phyloP scores from a whole-genome alignment of 176 grass and related monocot species.

The Aegilops sharonensis region DNA sequence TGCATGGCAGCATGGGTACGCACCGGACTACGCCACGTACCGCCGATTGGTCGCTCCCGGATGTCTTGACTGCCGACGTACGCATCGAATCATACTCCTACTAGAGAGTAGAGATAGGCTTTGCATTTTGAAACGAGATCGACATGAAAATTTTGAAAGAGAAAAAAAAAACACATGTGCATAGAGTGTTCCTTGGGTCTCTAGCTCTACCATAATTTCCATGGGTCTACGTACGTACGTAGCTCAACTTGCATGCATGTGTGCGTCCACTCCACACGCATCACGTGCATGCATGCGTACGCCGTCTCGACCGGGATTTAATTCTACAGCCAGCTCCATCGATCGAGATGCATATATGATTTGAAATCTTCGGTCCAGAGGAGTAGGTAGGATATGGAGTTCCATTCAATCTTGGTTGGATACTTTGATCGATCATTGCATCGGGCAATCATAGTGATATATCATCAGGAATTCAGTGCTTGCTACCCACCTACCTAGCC shows the following conservation, averaged over 20 bases:
- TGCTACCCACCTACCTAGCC: neutral
- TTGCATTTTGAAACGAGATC: too few relatives aligned
- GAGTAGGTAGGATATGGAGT: neutral
- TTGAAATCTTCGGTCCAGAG: neutral
- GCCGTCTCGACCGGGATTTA: neutral
- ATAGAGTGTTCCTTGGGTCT: too few relatives aligned
- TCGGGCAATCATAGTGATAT: neutral
- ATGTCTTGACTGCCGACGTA: neutral
- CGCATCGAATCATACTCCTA: neutral
- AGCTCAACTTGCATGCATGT: neutral
- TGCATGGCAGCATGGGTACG: neutral
- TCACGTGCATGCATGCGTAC: constrained; percentile 2
- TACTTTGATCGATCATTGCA: neutral
- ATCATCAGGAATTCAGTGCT: neutral
- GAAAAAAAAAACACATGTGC: too few relatives aligned
- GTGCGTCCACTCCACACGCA: neutral
- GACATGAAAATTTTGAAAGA: too few relatives aligned
- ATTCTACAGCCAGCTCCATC: neutral
- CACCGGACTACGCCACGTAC: neutral
- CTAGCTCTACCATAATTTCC: neutral
- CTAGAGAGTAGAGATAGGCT: too few relatives aligned
- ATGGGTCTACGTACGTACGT: neutral
- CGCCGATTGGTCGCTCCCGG: neutral
- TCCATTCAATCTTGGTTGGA: neutral
- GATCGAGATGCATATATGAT: neutral